A percentile compares a stretch with the other conserved stretches of the same genome.
These are phyloP conservation scores for Suillus discolor DNA, from an alignment of 768 basidiomycete species.

Conservation along the genomic window DNA sequence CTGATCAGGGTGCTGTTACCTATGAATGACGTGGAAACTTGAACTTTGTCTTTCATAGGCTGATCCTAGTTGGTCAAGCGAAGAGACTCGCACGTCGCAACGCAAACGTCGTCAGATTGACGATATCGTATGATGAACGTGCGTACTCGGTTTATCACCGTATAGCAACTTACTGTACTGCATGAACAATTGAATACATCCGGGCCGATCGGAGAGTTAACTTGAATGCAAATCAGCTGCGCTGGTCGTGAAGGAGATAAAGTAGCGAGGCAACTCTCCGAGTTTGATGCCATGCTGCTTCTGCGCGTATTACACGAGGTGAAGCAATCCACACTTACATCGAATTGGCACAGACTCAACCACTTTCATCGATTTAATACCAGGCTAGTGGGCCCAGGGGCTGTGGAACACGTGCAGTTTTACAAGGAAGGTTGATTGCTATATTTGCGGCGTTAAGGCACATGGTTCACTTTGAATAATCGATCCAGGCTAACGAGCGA, in stretches of 20 bases:
- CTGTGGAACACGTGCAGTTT: conserved; percentile 6
- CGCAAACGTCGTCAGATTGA: background rate
- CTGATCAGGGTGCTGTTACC: background rate
- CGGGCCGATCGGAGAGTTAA: conserved; percentile 6
- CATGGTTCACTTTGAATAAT: background rate
- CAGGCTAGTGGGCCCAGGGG: conserved; percentile 3
- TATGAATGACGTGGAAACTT: conserved; percentile 3
- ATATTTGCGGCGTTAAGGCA: conserved; percentile 5
- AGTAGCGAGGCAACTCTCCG: conserved; percentile 3
- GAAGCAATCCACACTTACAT: background rate
- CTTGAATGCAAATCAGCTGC: conserved; percentile 6
- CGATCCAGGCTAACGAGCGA: background rate
- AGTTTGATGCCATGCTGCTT: conserved; percentile 10
- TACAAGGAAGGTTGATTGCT: background rate
- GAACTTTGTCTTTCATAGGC: conserved; percentile 7
- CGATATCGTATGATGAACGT: conserved; percentile 1
- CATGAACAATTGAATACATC: background rate
- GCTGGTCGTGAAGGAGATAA: conserved; percentile 9
- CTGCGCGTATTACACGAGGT: conserved; percentile 9
- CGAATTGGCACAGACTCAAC: conserved; percentile 2
- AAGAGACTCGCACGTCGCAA: background rate
- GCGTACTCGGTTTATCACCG: conserved; percentile 6
- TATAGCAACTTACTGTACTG: background rate
- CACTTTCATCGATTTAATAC: conserved; percentile 4
- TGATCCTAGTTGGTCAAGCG: conserved; percentile 2